phyloP scores from a whole-genome alignment of 116 monocot species.

The Posidonia oceanica region DNA sequence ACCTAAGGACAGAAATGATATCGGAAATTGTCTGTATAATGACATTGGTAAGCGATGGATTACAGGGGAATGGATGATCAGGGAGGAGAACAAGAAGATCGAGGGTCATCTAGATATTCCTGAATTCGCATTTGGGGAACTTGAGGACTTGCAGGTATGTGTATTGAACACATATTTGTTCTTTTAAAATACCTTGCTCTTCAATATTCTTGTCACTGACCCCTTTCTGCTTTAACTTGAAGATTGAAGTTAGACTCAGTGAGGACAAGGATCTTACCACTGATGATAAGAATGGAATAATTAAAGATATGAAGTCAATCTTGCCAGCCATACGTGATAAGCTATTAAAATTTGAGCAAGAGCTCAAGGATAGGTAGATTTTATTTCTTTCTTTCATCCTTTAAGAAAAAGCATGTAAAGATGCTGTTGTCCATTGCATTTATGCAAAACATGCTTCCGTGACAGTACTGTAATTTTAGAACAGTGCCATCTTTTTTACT shows the following conservation, averaged over 20 bases:
- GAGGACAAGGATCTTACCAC: slow-evolving; percentile 47
- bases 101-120: slow-evolving; percentile 80
- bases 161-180: background rate
- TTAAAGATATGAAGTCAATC: slow-evolving; percentile 54
- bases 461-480: no score
- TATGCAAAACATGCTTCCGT: no score
- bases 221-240: background rate
- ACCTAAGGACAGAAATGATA: no score
- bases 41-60: background rate
- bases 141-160: slow-evolving; percentile 75
- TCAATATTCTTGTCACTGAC: background rate
- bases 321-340: slow-evolving; percentile 55
- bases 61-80: slow-evolving; percentile 74
- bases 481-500: no score
- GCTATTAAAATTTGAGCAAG: slow-evolving; percentile 42
- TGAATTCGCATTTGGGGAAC: slow-evolving; percentile 88
- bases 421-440: no score
- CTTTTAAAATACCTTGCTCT: background rate
- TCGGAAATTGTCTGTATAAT: background rate
- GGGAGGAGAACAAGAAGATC: slow-evolving; percentile 48
- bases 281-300: slow-evolving; percentile 40
- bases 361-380: slow-evolving; percentile 1
- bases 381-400: background rate
- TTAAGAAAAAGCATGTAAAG: background rate
- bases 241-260: slow-evolving; percentile 62